A percentile compares a stretch with the other conserved stretches of the same genome.
phyloP scores from a whole-genome alignment of 2,329 filamentous ascomycete genomes.

The Helminthosporium solani region DNA sequence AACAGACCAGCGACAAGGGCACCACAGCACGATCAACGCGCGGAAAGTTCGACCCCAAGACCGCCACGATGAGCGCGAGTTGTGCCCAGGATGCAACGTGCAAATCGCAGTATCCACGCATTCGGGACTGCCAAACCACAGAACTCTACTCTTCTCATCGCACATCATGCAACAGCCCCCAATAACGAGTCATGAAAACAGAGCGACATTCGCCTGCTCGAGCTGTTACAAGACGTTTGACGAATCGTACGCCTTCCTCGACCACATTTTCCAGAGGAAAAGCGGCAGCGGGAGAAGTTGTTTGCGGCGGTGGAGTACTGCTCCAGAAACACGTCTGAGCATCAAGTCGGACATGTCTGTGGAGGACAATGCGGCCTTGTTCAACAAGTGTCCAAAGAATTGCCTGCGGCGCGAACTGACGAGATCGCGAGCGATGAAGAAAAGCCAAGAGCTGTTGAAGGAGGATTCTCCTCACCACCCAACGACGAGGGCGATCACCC shows the following conservation, averaged over 20 bases:
- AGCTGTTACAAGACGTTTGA: constrained; percentile 40
- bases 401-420: constrained; percentile 34
- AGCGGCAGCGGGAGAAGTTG: constrained; percentile 36
- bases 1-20: constrained; percentile 23
- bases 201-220: constrained; percentile 34
- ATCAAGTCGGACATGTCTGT: constrained; percentile 16
- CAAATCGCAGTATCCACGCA: constrained; percentile 34
- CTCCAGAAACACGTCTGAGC: constrained; percentile 5
- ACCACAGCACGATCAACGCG: constrained; percentile 23
- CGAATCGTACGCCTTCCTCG: constrained; percentile 39
- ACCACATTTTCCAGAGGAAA: constrained; percentile 38
- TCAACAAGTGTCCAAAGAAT: constrained; percentile 36
- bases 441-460: constrained; percentile 10
- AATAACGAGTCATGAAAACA: constrained; percentile 9
- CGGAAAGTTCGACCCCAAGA: constrained; percentile 29
- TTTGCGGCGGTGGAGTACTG: constrained; percentile 21
- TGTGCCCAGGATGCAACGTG: constrained; percentile 34
- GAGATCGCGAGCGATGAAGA: constrained; percentile 19
- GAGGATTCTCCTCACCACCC: not conserved
- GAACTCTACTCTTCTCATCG: constrained; percentile 34
- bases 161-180: constrained; percentile 19
- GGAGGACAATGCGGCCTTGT: constrained; percentile 24
- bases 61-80: constrained; percentile 36
- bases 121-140: constrained; percentile 32
- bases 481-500: not conserved